A percentile compares a stretch with the other conserved stretches of the same genome.
Evolutionary conservation across 768 basidiomycete genomes (phyloP).

Genomic region (Calocera viscosa): DNA sequence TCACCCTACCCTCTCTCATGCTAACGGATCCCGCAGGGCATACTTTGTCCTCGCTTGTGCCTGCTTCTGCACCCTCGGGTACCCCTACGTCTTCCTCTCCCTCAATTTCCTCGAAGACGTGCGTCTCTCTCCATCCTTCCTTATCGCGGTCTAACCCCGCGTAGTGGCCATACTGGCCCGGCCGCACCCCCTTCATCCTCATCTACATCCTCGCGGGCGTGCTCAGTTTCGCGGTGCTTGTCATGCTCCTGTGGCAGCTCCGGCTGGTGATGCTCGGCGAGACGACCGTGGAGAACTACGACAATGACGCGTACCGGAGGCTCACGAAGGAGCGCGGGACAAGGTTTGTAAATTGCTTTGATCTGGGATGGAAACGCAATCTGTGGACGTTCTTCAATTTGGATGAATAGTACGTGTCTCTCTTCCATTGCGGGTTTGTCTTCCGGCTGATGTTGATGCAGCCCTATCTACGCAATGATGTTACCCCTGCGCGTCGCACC

Average conservation of each 20-base stretch:
- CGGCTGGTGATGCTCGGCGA: slow-evolving; percentile 62
- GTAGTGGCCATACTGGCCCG: slow-evolving; percentile 51
- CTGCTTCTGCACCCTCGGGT: slow-evolving; percentile 52
- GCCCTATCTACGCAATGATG: slow-evolving; percentile 66
- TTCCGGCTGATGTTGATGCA: slow-evolving; percentile 24
- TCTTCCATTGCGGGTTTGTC: neutral
- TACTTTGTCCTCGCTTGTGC: slow-evolving; percentile 68
- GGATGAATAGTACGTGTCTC: slow-evolving; percentile 64
- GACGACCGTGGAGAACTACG: slow-evolving; percentile 82
- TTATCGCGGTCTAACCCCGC: slow-evolving; percentile 11
- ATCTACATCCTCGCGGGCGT: slow-evolving; percentile 65
- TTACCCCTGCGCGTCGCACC: slow-evolving; percentile 70
- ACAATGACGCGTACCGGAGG: slow-evolving; percentile 64
- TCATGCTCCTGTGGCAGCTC: slow-evolving; percentile 64
- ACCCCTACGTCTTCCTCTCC: slow-evolving; percentile 42
- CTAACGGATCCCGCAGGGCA: slow-evolving; percentile 35
- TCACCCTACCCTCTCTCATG: slow-evolving; percentile 2
- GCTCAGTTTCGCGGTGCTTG: slow-evolving; percentile 56
- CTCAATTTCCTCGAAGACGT: slow-evolving; percentile 44
- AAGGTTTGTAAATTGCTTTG: slow-evolving; percentile 83
- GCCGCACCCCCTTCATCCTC: slow-evolving; percentile 56
- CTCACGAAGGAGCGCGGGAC: slow-evolving; percentile 55
- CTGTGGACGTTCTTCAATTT: slow-evolving; percentile 79
- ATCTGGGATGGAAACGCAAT: slow-evolving; percentile 62
- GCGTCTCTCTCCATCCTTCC: neutral